Evolutionary conservation across 2,329 filamentous ascomycete genomes (phyloP), one percentile per base, ranked within the genome.

Genomic region (Teratosphaeria epicoccoides): DNA sequence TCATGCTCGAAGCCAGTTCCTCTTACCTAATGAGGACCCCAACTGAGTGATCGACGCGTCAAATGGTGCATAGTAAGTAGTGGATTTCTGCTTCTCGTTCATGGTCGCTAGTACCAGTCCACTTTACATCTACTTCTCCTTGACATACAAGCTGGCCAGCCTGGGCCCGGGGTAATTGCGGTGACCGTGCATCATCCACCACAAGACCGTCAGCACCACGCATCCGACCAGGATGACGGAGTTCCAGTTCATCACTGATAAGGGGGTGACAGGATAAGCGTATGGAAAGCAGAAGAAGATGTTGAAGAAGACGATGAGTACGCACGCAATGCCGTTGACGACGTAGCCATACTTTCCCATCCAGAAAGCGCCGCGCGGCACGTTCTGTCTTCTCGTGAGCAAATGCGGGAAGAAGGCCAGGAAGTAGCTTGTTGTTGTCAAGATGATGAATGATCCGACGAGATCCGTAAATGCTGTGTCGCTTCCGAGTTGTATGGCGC

Each of bases 171-270:
- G 72, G 54, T 80, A 80, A 53, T 77, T 70, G 40, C 63, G 63
- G 20, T 63, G 58, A 2, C 73, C 76, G 52, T 78, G 72, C 2
- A 74, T 49, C 5, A 74, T 52, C 76, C 77, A 80, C 76, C 76
- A 78, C 3, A 73, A 52, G 0, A 65, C 65, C 0, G 76, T 76
- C 4, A 79, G 52, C 0, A 66, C 56, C n/a, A 78, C 57, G 44
- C 73, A 68, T 22, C 78, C 74, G 17, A 72, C 72, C 22, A 80
- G 62, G 51, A 79, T 77, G 3, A 79, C 77, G 54, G 72, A 76
- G 61, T 78, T 80, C 71, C 52, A 70, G 25, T 62, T 61, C 61
- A 63, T 61, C n/a, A 59, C 43, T 24, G 51, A 53, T 3, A 63
- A 47, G 0, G 59, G 55, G 25, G 47, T 51, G 11, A 65, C 63